These are phyloP conservation scores for Pelomyxa schiedti DNA, from an alignment of 78 protist species.

Conservation along the genomic window DNA sequence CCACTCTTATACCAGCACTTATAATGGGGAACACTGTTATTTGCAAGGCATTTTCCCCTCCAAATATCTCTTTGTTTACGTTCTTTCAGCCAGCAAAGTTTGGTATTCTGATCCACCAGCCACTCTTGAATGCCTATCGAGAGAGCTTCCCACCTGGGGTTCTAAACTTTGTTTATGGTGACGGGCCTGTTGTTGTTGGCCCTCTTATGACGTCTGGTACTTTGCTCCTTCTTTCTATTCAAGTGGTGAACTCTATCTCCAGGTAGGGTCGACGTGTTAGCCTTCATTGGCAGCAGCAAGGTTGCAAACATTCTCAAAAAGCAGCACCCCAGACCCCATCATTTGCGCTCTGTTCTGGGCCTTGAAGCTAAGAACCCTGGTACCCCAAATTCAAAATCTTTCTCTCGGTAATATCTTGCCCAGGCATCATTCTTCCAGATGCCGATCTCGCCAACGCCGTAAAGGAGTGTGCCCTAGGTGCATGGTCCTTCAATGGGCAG, in stretches of 20 bases:
- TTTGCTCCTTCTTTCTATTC: not conserved
- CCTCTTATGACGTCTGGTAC: conserved; percentile 15
- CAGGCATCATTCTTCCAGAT: not conserved
- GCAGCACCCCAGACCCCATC: conserved; percentile 4
- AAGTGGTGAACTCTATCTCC: not conserved
- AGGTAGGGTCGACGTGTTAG: conserved; percentile 17
- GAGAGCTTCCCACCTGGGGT: conserved; percentile 20
- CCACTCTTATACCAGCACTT: conserved; percentile 28
- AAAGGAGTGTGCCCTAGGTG: conserved; percentile 18
- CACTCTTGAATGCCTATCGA: conserved; percentile 5
- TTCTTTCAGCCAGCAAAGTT: conserved; percentile 5
- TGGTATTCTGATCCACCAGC: not conserved
- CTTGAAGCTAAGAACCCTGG: conserved; percentile 6
- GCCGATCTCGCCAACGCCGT: conserved; percentile 19
- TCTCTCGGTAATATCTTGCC: no score
- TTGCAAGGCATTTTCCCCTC: no score
- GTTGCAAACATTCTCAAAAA: conserved; percentile 2
- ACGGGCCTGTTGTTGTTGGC: conserved; percentile 6
- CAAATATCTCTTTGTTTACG: no score
- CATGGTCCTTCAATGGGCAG: conserved; percentile 28
- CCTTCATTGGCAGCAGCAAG: conserved; percentile 26
- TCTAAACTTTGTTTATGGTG: conserved; percentile 15
- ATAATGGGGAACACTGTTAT: conserved; percentile 31
- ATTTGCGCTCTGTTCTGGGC: not conserved
- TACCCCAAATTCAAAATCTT: no score